These are phyloP conservation scores for Saccharomyces hybrid DNA, from an alignment of 1,139 yeast genomes.

Conservation along the genomic window DNA sequence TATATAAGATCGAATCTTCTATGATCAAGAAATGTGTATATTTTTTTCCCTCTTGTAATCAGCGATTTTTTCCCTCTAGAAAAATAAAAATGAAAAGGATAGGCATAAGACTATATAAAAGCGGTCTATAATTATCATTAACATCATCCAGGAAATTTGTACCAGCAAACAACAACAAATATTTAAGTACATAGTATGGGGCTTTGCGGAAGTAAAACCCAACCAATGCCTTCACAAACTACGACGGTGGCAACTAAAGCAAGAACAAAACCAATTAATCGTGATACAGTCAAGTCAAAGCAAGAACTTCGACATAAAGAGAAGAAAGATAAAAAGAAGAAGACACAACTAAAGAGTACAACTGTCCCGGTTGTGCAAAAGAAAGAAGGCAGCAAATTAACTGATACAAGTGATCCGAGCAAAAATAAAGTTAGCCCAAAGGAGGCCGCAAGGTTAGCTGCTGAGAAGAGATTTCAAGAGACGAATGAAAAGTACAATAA, in stretches of 20 bases:
- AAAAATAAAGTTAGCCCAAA: constrained; percentile 17
- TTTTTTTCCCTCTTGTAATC: neutral
- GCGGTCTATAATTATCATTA: neutral
- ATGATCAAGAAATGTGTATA: neutral
- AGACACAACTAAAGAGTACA: constrained; percentile 6
- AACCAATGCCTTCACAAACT: constrained; percentile 2
- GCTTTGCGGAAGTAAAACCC: constrained; percentile 21
- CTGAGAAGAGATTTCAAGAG: constrained; percentile 26
- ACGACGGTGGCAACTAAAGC: constrained; percentile 1
- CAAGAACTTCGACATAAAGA: neutral
- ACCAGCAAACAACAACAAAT: constrained; percentile 1
- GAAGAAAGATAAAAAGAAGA: constrained; percentile 12
- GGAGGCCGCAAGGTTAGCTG: constrained; percentile 31
- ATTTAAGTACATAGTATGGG: constrained; percentile 19
- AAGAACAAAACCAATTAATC: neutral
- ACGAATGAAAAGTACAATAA: constrained; percentile 18
- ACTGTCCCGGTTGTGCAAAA: neutral
- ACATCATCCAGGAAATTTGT: neutral
- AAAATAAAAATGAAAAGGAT: neutral
- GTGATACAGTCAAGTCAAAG: constrained; percentile 2
- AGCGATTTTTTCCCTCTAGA: neutral
- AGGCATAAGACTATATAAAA: neutral
- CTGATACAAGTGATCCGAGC: constrained; percentile 1
- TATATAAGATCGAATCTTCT: neutral
- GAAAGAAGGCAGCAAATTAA: neutral